A percentile compares a stretch with the other conserved stretches of the same genome.
Evolutionary conservation across 2,329 filamentous ascomycete genomes (phyloP).

Genomic region (Colletotrichum karsti): DNA sequence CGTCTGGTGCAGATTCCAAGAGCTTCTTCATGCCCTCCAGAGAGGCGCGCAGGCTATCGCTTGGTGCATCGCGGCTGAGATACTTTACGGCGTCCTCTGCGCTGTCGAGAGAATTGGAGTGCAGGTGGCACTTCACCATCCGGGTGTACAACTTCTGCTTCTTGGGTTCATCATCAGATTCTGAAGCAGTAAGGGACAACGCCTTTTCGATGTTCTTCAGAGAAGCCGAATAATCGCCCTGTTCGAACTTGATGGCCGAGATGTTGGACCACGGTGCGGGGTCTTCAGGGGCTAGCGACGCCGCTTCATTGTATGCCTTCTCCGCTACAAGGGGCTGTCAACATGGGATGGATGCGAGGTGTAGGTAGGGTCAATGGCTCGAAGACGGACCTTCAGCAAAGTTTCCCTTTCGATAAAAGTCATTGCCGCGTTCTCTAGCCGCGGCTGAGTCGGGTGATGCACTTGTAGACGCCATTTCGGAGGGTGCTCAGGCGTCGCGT

Average conservation of each 20-base stretch:
- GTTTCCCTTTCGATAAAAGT: not conserved
- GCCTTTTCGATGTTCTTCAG: slow-evolving; percentile 12
- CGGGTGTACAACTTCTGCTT: not conserved
- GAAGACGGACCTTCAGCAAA: not conserved
- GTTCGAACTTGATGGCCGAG: slow-evolving; percentile 33
- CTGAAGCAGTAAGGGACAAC: not conserved
- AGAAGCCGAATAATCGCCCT: slow-evolving; percentile 29
- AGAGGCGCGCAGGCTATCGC: not conserved
- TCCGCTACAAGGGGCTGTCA: not conserved
- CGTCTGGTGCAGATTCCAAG: not conserved
- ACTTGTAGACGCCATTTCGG: not conserved
- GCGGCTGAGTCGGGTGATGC: not conserved
- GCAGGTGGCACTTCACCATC: slow-evolving; percentile 31
- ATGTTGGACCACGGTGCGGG: slow-evolving; percentile 28
- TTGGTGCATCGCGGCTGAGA: not conserved
- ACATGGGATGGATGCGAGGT: too few species aligned
- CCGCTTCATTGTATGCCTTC: not conserved
- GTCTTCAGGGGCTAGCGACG: not conserved
- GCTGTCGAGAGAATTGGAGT: slow-evolving; percentile 18
- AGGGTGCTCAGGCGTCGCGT: not conserved
- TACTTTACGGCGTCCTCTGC: slow-evolving; percentile 16
- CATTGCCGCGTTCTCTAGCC: not conserved
- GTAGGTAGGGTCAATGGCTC: not conserved
- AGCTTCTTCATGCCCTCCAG: not conserved
- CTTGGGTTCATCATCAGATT: not conserved